Conservation (phyloP, 202 grass and related monocot species). For the Saccharum hybrid region DNA sequence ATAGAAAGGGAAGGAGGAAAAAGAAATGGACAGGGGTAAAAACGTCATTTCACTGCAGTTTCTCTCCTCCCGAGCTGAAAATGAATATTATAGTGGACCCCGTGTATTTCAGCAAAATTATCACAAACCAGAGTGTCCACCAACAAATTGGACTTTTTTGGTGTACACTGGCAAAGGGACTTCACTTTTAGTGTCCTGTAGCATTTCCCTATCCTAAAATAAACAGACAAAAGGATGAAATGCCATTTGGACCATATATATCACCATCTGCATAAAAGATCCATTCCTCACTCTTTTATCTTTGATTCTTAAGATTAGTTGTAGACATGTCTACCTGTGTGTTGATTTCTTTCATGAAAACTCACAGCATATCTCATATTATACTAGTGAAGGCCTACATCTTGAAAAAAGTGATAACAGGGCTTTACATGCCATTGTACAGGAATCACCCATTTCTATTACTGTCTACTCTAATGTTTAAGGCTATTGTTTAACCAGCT, state of each 20-base stretch:
- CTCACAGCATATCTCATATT: slow-evolving; percentile 2
- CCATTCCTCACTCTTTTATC: neutral
- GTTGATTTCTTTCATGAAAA: neutral
- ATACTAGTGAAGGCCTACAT: slow-evolving; percentile 2
- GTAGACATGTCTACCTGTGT: neutral
- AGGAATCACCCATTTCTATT: neutral
- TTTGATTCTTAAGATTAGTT: slow-evolving; percentile 7
- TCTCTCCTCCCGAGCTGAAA: neutral
- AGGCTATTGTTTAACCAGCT: slow-evolving; percentile 12
- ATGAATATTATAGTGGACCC: neutral
- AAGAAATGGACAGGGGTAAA: neutral
- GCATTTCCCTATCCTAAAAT: neutral
- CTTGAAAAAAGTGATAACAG: slow-evolving; percentile 21
- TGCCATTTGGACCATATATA: slow-evolving; percentile 24
- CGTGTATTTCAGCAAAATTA: neutral
- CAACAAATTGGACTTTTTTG: neutral
- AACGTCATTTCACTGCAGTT: neutral
- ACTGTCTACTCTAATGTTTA: neutral
- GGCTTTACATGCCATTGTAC: slow-evolving; percentile 13
- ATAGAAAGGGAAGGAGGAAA: neutral
- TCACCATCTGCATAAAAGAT: slow-evolving; percentile 9
- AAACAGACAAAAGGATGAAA: neutral
- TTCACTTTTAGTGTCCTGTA: neutral
- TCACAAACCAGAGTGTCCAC: neutral
- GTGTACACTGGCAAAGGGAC: neutral